Conservation (phyloP, 345 rosid species). For the Murraya paniculata region DNA sequence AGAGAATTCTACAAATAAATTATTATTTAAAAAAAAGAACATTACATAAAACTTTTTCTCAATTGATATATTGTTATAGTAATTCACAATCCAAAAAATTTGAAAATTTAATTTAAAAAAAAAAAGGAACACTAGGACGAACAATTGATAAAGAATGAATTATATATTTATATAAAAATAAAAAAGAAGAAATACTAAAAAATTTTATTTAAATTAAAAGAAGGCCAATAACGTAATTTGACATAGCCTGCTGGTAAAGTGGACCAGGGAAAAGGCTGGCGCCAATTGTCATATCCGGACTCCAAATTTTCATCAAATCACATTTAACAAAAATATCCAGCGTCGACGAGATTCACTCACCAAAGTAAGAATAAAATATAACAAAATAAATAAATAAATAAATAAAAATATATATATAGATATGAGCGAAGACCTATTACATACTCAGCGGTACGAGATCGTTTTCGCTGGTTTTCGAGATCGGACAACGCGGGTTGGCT, state of each 20-base stretch:
- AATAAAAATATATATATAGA: no score
- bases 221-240: not conserved
- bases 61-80: no score
- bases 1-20: no score
- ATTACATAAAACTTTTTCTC: no score
- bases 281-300: slow-evolving; percentile 10
- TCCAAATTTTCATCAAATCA: slow-evolving; percentile 1
- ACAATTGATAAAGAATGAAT: no score
- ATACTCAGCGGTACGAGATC: no score
- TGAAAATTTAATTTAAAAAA: no score
- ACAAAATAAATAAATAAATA: no score
- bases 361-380: no score
- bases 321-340: not conserved
- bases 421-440: not conserved
- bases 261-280: slow-evolving; percentile 1
- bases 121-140: no score
- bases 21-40: no score
- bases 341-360: not conserved
- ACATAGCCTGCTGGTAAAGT: not conserved
- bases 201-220: not conserved
- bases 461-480: not conserved
- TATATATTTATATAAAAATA: not conserved
- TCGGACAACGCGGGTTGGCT: not conserved
- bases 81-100: no score
- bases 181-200: not conserved